Evolutionary conservation across 306 rosid species (phyloP), one percentile per base, ranked within the genome.

Genomic region (Phaseolus lunatus): DNA sequence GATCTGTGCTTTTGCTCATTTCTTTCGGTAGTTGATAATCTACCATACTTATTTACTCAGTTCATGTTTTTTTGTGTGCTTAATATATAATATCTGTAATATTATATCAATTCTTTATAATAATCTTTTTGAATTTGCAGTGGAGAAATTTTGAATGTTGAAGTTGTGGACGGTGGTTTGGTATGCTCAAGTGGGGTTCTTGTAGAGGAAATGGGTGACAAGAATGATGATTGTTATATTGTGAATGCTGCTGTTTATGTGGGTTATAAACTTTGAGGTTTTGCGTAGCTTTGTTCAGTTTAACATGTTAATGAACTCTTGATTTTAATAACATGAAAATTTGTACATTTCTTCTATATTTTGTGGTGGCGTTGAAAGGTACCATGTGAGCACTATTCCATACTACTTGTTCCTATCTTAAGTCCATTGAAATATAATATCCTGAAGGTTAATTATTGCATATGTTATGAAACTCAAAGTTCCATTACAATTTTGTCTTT

Each of bases 201-300:
- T 61, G 97, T 95, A 74, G 98, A 95, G 85, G 97, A 95, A 80
- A 90, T 95, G 97, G 99, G 97, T 75, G 97, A 95, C 82, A 96
- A 96, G 87, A 96, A 89, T 67, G 98, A 92, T 33, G 97, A 96
- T 74, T 92, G 96, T 85, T 92, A 91, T 84, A 88, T 95, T 54
- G 99, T 95, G 77, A 95, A 95, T 78, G 97, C 97, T 77, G 99
- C 97, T 75, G 97, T 95, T 27, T 95, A 90, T 72, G 93, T 95
- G 27, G 99, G 99, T 80, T 95, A 92, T 84, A 92, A 82, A 81
- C 53, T 23, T 67, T 76, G 48, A 44, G 69, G 77, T 82, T 75
- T 67, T 67, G 35, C 44, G 61, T 14, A 62, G 37, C 76, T 77
- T 73, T 67, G 20, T 69, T 73, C 18, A 70, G 69, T 67, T 44